phyloP scores from a whole-genome alignment of 352 stramenopile genomes.

The Pythium phragmiticola region DNA sequence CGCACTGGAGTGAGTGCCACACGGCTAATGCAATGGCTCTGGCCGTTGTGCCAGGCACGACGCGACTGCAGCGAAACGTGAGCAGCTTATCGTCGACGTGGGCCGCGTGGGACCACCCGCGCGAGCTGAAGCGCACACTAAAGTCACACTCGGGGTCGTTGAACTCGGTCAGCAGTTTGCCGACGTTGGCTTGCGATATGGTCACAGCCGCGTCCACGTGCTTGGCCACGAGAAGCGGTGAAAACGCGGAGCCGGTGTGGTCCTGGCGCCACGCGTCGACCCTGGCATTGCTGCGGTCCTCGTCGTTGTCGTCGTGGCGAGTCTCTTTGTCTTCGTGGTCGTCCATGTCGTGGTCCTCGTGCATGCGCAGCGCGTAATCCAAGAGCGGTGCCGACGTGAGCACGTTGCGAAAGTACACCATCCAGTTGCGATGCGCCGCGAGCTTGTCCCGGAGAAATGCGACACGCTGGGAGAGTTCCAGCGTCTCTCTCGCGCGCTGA shows the following conservation, averaged over 20 bases:
- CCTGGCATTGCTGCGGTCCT: neutral
- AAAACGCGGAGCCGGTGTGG: slow-evolving; percentile 18
- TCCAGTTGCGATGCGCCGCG: slow-evolving; percentile 47
- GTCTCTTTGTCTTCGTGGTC: neutral
- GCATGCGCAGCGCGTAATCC: slow-evolving; percentile 22
- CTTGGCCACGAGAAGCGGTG: slow-evolving; percentile 34
- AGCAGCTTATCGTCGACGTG: slow-evolving; percentile 38
- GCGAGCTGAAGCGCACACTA: slow-evolving; percentile 34
- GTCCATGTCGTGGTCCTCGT: slow-evolving; percentile 1
- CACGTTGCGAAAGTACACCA: slow-evolving; percentile 43
- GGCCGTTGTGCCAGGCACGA: slow-evolving; percentile 20
- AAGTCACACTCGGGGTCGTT: slow-evolving; percentile 29
- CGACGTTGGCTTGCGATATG: slow-evolving; percentile 33
- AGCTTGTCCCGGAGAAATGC: slow-evolving; percentile 46
- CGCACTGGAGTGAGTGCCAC: slow-evolving; percentile 49
- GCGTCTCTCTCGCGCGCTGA: slow-evolving; percentile 11
- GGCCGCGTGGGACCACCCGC: slow-evolving; percentile 49
- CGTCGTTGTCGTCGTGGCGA: neutral
- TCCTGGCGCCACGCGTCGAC: slow-evolving; percentile 31
- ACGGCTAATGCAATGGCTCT: slow-evolving; percentile 42
- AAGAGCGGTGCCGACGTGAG: slow-evolving; percentile 55
- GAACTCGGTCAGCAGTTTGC: slow-evolving; percentile 36
- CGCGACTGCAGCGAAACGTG: slow-evolving; percentile 44
- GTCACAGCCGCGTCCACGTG: slow-evolving; percentile 30
- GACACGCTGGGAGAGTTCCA: slow-evolving; percentile 40